Base-by-base conservation (phyloP, 1,284 basidiomycete species). In the Pascua sp. region DNA sequence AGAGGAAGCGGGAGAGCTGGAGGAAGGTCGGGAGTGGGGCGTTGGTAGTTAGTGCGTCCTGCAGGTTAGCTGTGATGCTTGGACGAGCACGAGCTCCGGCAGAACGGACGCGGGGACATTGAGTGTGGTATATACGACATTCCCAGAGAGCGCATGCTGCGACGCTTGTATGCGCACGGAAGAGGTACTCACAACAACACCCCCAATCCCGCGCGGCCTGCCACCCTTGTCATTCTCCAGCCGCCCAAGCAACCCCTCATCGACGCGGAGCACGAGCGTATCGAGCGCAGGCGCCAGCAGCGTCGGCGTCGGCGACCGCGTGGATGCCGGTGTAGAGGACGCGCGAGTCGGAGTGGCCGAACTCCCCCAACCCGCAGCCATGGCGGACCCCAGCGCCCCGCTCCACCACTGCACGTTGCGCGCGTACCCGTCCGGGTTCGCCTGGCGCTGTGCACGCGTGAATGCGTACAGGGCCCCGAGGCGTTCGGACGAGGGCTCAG, bases 331-430 rank as follows among this genome's bases (percentile, higher is more conserved):
- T 8, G 15, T 54, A 53, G 40, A 52, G 60, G 49, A 45, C n/a
- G n/a, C n/a, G 45, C n/a, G 16, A 42, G 16, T 38, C 39, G 42
- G 18, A 42, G n/a, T 39, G n/a, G 36, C 41, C 36, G n/a, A n/a
- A 47, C 75, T 69, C 11, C 87, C 83, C 70, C 84, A 79, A 1
- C 88, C 89, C 32, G 79, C 79, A 53, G 80, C 69, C 7, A 89
- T 82, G 8, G 87, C 76, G 12, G 81, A 81, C 61, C 87, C 83
- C 4, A 97, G 77, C 0, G 86, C 85, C 42, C 78, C 77, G 42
- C 83, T 82, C 93, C 94, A 97, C 91, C 91, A 96, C 57, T 87
- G 85, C 40, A 93, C 78, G 69, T 89, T 90, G 13, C 89, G 84
- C 42, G 84, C 79, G 74, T 87, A 97, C 3, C 90, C 87, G 4